Conservation (phyloP, 257 asterid species). For the Gentiana macrophylla region DNA sequence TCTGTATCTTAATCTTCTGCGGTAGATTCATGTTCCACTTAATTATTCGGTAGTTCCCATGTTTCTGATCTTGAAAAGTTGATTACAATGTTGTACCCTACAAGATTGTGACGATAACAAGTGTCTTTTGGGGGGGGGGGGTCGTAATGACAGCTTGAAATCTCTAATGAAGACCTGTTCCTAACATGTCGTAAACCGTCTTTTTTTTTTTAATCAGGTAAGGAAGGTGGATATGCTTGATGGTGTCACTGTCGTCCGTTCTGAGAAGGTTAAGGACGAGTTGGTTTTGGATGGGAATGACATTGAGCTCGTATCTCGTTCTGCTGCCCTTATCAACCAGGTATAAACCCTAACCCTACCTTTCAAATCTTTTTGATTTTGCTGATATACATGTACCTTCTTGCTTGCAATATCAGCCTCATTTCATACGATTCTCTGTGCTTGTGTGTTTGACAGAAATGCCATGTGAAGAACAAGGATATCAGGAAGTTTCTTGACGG, state of each 20-base stretch:
- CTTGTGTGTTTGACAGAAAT: conserved; percentile 34
- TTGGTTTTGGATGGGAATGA: conserved; percentile 68
- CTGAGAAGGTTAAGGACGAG: conserved; percentile 87
- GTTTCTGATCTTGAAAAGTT: no score
- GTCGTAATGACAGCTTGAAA: no score
- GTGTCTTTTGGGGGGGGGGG: no score
- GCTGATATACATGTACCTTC: neutral
- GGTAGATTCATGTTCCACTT: no score
- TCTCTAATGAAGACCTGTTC: no score
- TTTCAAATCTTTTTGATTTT: neutral
- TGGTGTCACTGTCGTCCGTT: conserved; percentile 59
- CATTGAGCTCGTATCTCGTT: conserved; percentile 73
- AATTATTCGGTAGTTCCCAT: no score
- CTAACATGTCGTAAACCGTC: no score
- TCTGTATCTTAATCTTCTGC: no score
- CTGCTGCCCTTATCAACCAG: conserved; percentile 69
- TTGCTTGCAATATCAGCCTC: neutral
- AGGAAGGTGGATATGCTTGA: conserved; percentile 86
- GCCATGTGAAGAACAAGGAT: conserved; percentile 85
- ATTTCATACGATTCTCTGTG: neutral
- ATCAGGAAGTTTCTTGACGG: conserved; percentile 80
- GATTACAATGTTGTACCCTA: no score
- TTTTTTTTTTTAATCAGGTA: conserved; percentile 25
- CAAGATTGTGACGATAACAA: no score
- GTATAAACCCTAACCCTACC: conserved; percentile 13